phyloP scores from a whole-genome alignment of 805 yeast species.

The Candida endomychidarum region DNA sequence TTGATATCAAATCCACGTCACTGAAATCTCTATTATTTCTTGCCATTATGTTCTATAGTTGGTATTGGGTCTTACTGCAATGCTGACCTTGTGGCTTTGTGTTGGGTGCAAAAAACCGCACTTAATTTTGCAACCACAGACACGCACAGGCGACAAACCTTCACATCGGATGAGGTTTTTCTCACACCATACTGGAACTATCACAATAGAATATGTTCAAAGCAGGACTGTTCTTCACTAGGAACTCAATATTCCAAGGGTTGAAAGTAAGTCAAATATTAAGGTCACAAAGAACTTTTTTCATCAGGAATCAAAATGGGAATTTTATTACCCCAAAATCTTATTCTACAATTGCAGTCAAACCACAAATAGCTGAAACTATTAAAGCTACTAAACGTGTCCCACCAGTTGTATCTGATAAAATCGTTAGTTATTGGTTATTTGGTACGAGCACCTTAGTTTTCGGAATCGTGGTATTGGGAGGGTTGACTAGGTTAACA shows the following conservation, averaged over 20 bases:
- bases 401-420: conserved; percentile 18
- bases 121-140: conserved; percentile 12
- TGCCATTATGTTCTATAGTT: background rate
- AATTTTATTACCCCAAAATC: background rate
- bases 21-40: background rate
- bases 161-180: background rate
- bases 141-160: conserved; percentile 7
- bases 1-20: conserved; percentile 24
- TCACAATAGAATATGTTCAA: conserved; percentile 36
- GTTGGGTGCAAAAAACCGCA: conserved; percentile 4
- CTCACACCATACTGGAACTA: conserved; percentile 2
- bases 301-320: conserved; percentile 1
- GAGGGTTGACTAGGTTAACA: conserved; percentile 92
- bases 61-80: background rate
- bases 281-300: conserved; percentile 11
- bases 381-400: background rate
- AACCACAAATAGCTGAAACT: background rate
- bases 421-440: conserved; percentile 79
- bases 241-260: conserved; percentile 48
- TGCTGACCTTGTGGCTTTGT: background rate
- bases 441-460: conserved; percentile 84
- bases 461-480: conserved; percentile 93
- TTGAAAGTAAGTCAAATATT: conserved; percentile 9
- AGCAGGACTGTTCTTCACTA: conserved; percentile 58
- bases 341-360: background rate